A percentile compares a stretch with the other conserved stretches of the same genome.
phyloP scores from a whole-genome alignment of 139 green algal species.

The Closterium sp. region DNA sequence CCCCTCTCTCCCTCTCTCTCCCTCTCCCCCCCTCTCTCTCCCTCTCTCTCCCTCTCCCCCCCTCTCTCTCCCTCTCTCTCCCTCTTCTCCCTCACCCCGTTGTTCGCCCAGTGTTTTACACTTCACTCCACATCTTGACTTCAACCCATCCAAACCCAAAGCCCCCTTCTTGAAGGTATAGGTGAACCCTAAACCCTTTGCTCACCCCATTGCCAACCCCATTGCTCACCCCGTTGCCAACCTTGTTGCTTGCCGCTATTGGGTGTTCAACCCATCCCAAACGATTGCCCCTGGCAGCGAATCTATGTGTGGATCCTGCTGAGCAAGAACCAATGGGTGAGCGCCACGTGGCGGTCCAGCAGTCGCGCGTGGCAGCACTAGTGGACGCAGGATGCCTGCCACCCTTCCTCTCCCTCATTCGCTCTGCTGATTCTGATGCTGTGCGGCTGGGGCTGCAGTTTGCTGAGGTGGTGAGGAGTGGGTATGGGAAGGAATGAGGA shows the following conservation, averaged over 20 bases:
- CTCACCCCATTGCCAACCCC: too few species aligned
- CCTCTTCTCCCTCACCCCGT: constrained; percentile 15
- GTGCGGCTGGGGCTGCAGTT: constrained; percentile 42
- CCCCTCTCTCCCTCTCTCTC: too few species aligned
- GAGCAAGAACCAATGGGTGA: not conserved
- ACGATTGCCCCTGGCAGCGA: constrained; percentile 26
- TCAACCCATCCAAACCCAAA: too few species aligned
- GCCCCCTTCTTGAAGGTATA: too few species aligned
- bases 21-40: too few species aligned
- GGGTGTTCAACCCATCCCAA: too few species aligned
- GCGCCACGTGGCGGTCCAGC: constrained; percentile 6
- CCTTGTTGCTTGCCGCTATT: too few species aligned
- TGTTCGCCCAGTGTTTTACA: not conserved
- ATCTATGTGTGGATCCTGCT: constrained; percentile 33
- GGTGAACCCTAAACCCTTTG: too few species aligned
- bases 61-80: too few species aligned
- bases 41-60: too few species aligned
- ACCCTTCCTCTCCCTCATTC: constrained; percentile 35
- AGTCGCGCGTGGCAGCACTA: constrained; percentile 14
- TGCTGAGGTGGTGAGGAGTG: constrained; percentile 36
- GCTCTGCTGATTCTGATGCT: constrained; percentile 42
- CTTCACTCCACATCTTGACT: not conserved
- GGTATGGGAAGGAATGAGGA: not conserved
- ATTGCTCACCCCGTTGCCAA: too few species aligned
- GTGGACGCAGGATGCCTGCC: constrained; percentile 27